phyloP scores from a whole-genome alignment of 1,284 basidiomycete species.

The Phlebopus sp. region DNA sequence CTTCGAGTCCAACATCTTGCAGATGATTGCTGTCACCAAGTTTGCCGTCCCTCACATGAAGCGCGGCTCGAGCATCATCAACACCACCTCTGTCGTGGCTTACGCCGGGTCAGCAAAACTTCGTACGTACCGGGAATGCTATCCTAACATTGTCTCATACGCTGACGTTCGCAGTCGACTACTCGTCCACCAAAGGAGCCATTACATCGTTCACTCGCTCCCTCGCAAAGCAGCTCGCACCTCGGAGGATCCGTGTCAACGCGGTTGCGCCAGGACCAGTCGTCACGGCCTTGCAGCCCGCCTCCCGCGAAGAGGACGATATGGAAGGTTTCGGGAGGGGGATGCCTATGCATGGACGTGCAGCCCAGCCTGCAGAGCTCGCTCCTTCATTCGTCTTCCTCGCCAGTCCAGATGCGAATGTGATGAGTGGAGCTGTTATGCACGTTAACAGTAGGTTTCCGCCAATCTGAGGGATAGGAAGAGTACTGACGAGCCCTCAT shows the following conservation, averaged over 20 bases:
- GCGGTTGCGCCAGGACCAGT: constrained; percentile 54
- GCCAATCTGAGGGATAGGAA: neutral
- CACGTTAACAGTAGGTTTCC: constrained; percentile 31
- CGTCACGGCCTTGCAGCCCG: constrained; percentile 53
- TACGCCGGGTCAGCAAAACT: constrained; percentile 38
- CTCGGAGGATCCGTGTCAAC: constrained; percentile 58
- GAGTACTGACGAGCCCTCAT: constrained; percentile 4
- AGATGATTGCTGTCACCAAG: constrained; percentile 55
- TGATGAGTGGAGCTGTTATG: constrained; percentile 35
- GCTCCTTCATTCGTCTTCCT: constrained; percentile 50
- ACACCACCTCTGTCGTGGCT: constrained; percentile 60
- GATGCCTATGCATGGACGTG: constrained; percentile 46
- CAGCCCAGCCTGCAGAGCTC: constrained; percentile 55
- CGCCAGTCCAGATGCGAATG: constrained; percentile 40
- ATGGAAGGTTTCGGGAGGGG: constrained; percentile 51
- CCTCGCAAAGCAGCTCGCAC: constrained; percentile 53
- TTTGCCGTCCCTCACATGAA: constrained; percentile 59
- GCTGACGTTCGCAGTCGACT: constrained; percentile 46
- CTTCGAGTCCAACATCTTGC: constrained; percentile 56
- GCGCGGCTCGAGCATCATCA: constrained; percentile 60
- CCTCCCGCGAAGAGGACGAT: constrained; percentile 47
- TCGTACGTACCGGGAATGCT: constrained; percentile 17
- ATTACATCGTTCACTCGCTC: constrained; percentile 56
- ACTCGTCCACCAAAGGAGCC: constrained; percentile 56
- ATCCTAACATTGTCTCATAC: neutral